These are phyloP conservation scores for Thermothelomyces thermophilus DNA, from an alignment of 2,329 filamentous ascomycete genomes.

Conservation along the genomic window DNA sequence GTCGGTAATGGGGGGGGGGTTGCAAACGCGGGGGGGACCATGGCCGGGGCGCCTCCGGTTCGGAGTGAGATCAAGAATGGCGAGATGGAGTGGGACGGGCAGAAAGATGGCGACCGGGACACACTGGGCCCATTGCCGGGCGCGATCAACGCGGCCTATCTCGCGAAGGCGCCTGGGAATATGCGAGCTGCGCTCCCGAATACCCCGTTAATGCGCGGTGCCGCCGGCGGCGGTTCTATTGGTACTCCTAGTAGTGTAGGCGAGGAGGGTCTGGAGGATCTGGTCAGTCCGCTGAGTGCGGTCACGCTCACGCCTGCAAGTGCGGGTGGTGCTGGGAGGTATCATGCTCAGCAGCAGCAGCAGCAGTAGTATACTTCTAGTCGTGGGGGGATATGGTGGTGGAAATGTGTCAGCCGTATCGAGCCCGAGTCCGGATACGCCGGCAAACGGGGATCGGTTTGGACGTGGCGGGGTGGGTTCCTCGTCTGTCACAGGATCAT, in stretches of 20 bases:
- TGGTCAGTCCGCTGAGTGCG: slow-evolving; percentile 21
- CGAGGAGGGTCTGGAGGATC: slow-evolving; percentile 16
- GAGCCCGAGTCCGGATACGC: not conserved
- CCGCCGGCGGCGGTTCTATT: not conserved
- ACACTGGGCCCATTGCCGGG: not conserved
- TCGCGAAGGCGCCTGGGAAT: not conserved
- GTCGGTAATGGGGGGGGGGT: not conserved
- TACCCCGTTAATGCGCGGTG: not conserved
- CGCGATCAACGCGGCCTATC: not conserved
- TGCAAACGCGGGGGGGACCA: too few relatives aligned
- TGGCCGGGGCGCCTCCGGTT: not conserved
- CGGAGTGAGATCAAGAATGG: not conserved
- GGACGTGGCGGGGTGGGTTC: not conserved
- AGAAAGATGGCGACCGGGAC: not conserved
- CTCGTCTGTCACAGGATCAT: not conserved
- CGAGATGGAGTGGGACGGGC: not conserved
- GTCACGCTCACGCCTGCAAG: slow-evolving; percentile 16
- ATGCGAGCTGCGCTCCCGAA: slow-evolving; percentile 2
- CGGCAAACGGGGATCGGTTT: not conserved
- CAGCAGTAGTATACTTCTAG: not conserved
- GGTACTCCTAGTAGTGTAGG: not conserved
- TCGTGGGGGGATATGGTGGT: not conserved
- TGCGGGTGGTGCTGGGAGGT: not conserved
- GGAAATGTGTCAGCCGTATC: slow-evolving; percentile 3
- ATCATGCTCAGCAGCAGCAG: not conserved